Evolutionary conservation across 2,329 filamentous ascomycete species (phyloP).

Genomic region (Penicillium capsulatum): DNA sequence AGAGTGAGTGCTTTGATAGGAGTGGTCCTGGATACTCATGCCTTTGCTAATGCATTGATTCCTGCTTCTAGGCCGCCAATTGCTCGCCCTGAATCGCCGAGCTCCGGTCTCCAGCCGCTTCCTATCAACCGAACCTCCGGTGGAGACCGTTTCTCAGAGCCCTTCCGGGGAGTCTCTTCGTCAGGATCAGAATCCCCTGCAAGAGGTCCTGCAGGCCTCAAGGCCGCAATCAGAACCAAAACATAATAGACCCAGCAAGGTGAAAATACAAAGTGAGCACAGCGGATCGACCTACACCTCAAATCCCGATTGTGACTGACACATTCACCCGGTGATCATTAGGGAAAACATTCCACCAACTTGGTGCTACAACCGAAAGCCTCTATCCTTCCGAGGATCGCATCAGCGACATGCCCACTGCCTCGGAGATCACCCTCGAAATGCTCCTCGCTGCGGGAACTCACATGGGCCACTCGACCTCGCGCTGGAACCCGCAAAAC

Average conservation of each 20-base stretch:
- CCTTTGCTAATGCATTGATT: neutral
- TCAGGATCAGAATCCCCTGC: slow-evolving; percentile 13
- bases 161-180: slow-evolving; percentile 8
- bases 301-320: too few species aligned
- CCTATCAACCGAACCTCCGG: slow-evolving; percentile 30
- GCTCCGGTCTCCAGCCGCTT: slow-evolving; percentile 33
- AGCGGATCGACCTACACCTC: neutral
- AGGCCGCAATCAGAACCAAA: slow-evolving; percentile 3
- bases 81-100: slow-evolving; percentile 32
- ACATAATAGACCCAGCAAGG: slow-evolving; percentile 12
- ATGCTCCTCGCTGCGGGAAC: slow-evolving; percentile 81
- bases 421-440: slow-evolving; percentile 82
- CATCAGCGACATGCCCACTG: slow-evolving; percentile 66
- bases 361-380: slow-evolving; percentile 29
- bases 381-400: slow-evolving; percentile 33
- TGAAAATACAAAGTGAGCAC: slow-evolving; percentile 8
- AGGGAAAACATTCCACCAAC: slow-evolving; percentile 32
- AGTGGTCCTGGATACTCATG: neutral
- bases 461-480: slow-evolving; percentile 86
- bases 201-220: slow-evolving; percentile 11
- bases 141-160: slow-evolving; percentile 24
- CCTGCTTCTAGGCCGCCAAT: slow-evolving; percentile 33
- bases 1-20: slow-evolving; percentile 30
- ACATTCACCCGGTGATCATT: too few species aligned
- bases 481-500: slow-evolving; percentile 92